These are phyloP conservation scores for Arabis alpina DNA, from an alignment of 345 rosid species.

Conservation along the genomic window DNA sequence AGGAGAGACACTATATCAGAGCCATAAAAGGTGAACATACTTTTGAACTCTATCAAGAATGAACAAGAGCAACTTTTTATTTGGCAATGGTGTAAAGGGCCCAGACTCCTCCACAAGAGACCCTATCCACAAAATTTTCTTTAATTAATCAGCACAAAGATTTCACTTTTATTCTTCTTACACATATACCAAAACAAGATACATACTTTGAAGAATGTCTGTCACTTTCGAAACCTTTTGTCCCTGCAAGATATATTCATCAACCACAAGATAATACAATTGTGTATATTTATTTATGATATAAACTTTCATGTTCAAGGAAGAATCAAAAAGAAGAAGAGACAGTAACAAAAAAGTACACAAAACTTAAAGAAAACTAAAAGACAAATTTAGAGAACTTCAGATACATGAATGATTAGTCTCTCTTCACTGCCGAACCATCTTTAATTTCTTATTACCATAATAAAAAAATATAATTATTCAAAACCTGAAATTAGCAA, in stretches of 20 bases:
- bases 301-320: conserved; percentile 26
- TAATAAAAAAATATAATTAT: conserved; percentile 38
- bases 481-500: conserved; percentile 35
- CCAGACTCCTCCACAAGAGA: conserved; percentile 66
- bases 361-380: conserved; percentile 33
- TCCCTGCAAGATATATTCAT: conserved; percentile 58
- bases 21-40: too few species aligned
- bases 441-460: conserved; percentile 44
- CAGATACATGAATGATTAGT: conserved; percentile 52
- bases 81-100: conserved; percentile 90
- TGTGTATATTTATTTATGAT: conserved; percentile 2
- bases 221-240: conserved; percentile 78
- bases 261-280: conserved; percentile 27
- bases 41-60: conserved; percentile 98
- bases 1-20: too few species aligned
- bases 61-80: conserved; percentile 93
- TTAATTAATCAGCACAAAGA: conserved; percentile 21
- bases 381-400: conserved; percentile 64
- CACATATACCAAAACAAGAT: conserved; percentile 31
- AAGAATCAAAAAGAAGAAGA: conserved; percentile 41
- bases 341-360: conserved; percentile 50
- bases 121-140: conserved; percentile 58
- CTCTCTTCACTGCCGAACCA: conserved; percentile 40
- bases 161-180: conserved; percentile 12
- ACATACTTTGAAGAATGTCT: conserved; percentile 66